Percentiles rank a stretch among this genome's conserved stretches.
phyloP scores from a whole-genome alignment of 2,329 filamentous ascomycete species.

The Chalaropsis thielavioides region DNA sequence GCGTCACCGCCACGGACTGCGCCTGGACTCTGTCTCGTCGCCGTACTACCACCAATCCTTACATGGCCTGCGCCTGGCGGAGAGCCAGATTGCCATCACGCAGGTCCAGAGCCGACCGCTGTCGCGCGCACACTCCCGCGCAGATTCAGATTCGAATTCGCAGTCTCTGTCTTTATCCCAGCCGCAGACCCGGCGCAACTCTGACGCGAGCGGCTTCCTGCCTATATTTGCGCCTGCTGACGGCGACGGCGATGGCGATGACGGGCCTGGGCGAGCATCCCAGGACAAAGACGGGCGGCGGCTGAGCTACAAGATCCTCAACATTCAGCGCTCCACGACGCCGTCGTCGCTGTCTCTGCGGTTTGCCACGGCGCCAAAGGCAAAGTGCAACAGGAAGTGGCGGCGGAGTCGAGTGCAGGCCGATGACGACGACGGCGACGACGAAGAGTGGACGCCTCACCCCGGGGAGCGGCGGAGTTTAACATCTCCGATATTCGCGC shows the following conservation, averaged over 20 bases:
- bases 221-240: slow-evolving; percentile 15
- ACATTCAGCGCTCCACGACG: slow-evolving; percentile 14
- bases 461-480: slow-evolving; percentile 11
- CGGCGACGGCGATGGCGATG: slow-evolving; percentile 6
- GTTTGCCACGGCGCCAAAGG: slow-evolving; percentile 13
- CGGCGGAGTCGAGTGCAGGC: not conserved
- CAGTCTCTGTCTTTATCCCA: not conserved
- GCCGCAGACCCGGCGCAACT: slow-evolving; percentile 3
- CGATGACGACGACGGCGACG: slow-evolving; percentile 4
- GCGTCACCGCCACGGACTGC: slow-evolving; percentile 9
- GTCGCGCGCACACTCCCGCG: not conserved
- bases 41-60: slow-evolving; percentile 1
- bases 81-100: not conserved
- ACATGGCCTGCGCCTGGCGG: not conserved
- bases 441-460: slow-evolving; percentile 13
- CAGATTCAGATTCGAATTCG: not conserved
- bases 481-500: slow-evolving; percentile 7
- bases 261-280: not conserved
- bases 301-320: slow-evolving; percentile 15
- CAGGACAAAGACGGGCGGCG: slow-evolving; percentile 10
- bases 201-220: slow-evolving; percentile 10
- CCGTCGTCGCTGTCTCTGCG: slow-evolving; percentile 15
- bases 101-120: not conserved
- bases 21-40: not conserved
- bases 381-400: slow-evolving; percentile 6